Evolutionary conservation across 306 rosid species (phyloP).

Genomic region (Begonia peltatifolia): DNA sequence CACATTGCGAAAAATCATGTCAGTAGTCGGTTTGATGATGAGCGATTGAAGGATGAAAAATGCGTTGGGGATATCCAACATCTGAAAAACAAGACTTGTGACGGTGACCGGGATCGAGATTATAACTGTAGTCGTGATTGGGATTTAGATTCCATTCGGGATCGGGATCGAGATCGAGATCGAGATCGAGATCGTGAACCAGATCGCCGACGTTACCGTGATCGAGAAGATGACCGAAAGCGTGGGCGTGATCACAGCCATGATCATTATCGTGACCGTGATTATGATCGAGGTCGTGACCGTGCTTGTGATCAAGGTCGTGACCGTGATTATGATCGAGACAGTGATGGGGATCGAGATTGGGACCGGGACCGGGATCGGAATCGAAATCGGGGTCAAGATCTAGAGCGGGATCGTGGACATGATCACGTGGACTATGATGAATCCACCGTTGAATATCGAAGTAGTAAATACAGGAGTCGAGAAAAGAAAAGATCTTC

Average conservation of each 20-base stretch:
- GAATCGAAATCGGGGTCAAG: constrained; percentile 21
- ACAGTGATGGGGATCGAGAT: constrained; percentile 24
- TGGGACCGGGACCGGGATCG: constrained; percentile 18
- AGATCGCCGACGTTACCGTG: background rate
- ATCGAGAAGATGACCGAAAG: background rate
- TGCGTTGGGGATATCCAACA: constrained; percentile 42
- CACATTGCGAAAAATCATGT: constrained; percentile 48
- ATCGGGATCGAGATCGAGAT: constrained; percentile 16
- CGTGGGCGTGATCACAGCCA: background rate
- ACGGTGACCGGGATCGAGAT: constrained; percentile 37
- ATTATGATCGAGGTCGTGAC: constrained; percentile 13
- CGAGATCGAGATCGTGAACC: background rate
- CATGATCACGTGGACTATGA: constrained; percentile 52
- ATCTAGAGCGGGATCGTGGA: constrained; percentile 43
- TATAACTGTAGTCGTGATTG: constrained; percentile 21
- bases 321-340: constrained; percentile 17
- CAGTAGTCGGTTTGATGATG: constrained; percentile 61
- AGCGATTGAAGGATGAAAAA: constrained; percentile 58
- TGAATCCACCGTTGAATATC: constrained; percentile 59
- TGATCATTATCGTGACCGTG: constrained; percentile 10
- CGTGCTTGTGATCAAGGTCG: constrained; percentile 15
- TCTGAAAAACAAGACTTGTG: constrained; percentile 59
- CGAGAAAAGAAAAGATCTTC: constrained; percentile 73
- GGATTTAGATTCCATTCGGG: constrained; percentile 14
- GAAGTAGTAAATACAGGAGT: constrained; percentile 45